A percentile compares a stretch with the other conserved stretches of the same genome.
phyloP scores from a whole-genome alignment of 1,284 basidiomycete genomes.

The Peniophora sp. region DNA sequence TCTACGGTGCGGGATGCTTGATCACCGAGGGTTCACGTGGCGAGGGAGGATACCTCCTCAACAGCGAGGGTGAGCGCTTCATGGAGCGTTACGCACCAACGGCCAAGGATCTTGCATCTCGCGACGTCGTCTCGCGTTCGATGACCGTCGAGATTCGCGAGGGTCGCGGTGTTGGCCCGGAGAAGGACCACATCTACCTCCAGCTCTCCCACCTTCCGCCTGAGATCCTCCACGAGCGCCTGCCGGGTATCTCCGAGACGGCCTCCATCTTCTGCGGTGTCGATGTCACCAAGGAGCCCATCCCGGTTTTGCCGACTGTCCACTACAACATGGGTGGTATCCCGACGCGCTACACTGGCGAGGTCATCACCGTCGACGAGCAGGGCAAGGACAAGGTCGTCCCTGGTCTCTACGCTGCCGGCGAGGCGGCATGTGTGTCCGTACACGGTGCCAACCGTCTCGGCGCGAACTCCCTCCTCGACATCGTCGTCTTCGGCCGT shows the following conservation, averaged over 20 bases:
- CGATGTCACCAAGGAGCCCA: conserved; percentile 99
- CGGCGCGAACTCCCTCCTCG: conserved; percentile 97
- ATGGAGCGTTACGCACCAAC: conserved; percentile 99
- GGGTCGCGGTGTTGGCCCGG: conserved; percentile 97
- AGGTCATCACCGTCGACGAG: conserved; percentile 84
- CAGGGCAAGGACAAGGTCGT: conserved; percentile 92
- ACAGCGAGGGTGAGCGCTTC: conserved; percentile 99
- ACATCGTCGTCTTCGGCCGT: conserved; percentile 99
- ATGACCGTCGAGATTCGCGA: conserved; percentile 99
- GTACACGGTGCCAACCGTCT: conserved; percentile 99
- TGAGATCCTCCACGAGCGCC: conserved; percentile 92
- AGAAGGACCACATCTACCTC: conserved; percentile 96
- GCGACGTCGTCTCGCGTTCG: conserved; percentile 98
- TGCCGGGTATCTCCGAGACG: conserved; percentile 99
- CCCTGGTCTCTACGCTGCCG: conserved; percentile 96
- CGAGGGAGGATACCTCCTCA: conserved; percentile 98
- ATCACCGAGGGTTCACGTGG: conserved; percentile 99
- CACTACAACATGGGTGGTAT: conserved; percentile 99
- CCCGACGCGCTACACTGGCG: conserved; percentile 97
- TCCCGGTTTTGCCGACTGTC: conserved; percentile 93
- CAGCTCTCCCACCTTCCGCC: conserved; percentile 97
- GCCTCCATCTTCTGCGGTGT: conserved; percentile 99
- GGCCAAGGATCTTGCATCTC: conserved; percentile 98
- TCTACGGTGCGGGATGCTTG: conserved; percentile 98
- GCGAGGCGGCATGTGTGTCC: conserved; percentile 98